phyloP scores from a whole-genome alignment of 2,329 filamentous ascomycete genomes.

The Botryosphaeria dothidea region DNA sequence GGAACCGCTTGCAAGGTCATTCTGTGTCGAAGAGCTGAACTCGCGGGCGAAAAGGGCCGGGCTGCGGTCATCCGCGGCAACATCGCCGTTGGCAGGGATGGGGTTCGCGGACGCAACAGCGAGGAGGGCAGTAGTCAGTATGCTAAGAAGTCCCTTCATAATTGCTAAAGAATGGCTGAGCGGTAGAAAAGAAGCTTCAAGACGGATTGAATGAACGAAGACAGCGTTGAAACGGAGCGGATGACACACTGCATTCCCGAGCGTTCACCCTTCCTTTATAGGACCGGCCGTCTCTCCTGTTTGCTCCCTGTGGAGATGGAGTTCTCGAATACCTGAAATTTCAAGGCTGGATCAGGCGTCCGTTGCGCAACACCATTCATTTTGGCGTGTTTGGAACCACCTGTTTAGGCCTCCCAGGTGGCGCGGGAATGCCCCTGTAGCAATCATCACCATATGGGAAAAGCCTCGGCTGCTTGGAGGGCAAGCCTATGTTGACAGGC shows the following conservation, averaged over 20 bases:
- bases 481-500: background rate
- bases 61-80: too few species aligned
- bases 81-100: background rate
- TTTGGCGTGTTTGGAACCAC: background rate
- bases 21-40: conserved; percentile 23
- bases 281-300: too few species aligned
- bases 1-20: conserved; percentile 30
- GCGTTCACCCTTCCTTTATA: too few species aligned
- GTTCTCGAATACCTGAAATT: background rate
- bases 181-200: background rate
- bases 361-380: background rate
- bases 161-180: background rate
- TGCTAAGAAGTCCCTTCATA: background rate
- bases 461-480: background rate
- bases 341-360: background rate
- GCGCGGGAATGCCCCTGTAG: background rate
- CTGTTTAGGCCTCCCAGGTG: background rate
- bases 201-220: background rate
- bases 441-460: background rate
- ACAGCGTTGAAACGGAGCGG: background rate
- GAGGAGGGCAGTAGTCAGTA: too few species aligned
- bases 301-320: too few species aligned
- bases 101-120: background rate
- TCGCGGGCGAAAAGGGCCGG: background rate
- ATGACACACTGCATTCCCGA: too few species aligned